These are phyloP conservation scores for Stachybotrys chartarum DNA, from an alignment of 2,329 filamentous ascomycete species.

Conservation along the genomic window DNA sequence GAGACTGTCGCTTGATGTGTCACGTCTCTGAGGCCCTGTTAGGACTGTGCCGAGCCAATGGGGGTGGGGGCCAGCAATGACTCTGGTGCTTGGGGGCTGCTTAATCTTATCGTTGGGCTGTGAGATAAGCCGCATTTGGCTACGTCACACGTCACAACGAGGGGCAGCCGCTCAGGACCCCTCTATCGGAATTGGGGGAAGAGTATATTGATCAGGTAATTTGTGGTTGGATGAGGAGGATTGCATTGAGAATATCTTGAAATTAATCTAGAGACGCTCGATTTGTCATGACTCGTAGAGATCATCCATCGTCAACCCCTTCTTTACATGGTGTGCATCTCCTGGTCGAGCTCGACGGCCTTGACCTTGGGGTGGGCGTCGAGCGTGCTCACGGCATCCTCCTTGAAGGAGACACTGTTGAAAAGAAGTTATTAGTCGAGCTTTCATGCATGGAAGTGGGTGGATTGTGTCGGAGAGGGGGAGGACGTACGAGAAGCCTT, in stretches of 20 bases:
- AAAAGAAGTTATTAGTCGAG: background rate
- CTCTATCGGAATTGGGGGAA: background rate
- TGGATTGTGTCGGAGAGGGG: background rate
- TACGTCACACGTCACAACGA: background rate
- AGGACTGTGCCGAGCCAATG: background rate
- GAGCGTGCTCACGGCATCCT: constrained; percentile 59
- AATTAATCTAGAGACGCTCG: background rate
- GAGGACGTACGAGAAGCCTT: constrained; percentile 77
- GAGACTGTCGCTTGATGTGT: too few relatives aligned
- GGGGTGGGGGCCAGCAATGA: background rate
- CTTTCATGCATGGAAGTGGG: background rate
- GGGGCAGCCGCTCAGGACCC: background rate
- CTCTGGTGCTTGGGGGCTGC: background rate
- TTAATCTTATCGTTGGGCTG: background rate
- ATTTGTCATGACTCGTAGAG: background rate
- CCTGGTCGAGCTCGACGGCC: constrained; percentile 64
- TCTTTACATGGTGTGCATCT: constrained; percentile 63
- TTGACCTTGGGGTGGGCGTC: constrained; percentile 65
- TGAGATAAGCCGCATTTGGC: background rate
- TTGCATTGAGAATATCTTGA: background rate
- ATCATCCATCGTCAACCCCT: background rate
- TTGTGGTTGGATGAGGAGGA: background rate
- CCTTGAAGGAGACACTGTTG: constrained; percentile 63
- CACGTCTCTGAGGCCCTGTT: too few relatives aligned
- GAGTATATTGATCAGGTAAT: background rate